phyloP scores from a whole-genome alignment of 257 asterid genomes.

The Striga asiatica region DNA sequence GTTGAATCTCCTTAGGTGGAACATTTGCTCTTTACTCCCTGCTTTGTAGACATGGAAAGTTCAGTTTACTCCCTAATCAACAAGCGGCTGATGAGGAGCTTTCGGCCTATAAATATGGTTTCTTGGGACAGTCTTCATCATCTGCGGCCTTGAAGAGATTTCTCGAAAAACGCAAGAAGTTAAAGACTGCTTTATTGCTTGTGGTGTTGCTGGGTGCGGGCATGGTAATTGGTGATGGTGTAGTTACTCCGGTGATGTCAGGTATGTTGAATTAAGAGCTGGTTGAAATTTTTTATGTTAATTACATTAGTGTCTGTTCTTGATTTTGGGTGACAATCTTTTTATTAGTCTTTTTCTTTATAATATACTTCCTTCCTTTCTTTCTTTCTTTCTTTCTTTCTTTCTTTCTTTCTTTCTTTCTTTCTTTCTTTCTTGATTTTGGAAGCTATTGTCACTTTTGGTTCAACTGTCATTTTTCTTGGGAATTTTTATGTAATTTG shows the following conservation, averaged over 20 bases:
- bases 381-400: too few relatives aligned
- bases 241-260: slow-evolving; percentile 70
- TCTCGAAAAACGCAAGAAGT: slow-evolving; percentile 72
- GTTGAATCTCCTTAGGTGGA: slow-evolving; percentile 54
- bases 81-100: slow-evolving; percentile 99
- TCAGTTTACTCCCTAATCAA: slow-evolving; percentile 93
- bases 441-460: too few relatives aligned
- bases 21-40: slow-evolving; percentile 91
- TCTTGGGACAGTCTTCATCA: slow-evolving; percentile 41
- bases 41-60: slow-evolving; percentile 89
- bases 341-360: background rate
- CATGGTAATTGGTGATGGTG: slow-evolving; percentile 85
- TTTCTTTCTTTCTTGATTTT: too few relatives aligned
- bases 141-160: slow-evolving; percentile 53
- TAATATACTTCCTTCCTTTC: too few relatives aligned
- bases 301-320: background rate
- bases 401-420: too few relatives aligned
- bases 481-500: too few relatives aligned
- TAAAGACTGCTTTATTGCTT: slow-evolving; percentile 59
- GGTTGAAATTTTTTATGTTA: slow-evolving; percentile 4
- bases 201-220: slow-evolving; percentile 84
- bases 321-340: background rate
- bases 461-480: too few relatives aligned
- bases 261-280: slow-evolving; percentile 29
- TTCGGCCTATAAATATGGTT: slow-evolving; percentile 71